These are phyloP conservation scores for Rhinocladiella mackenziei DNA, from an alignment of 2,329 filamentous ascomycete species.

Conservation along the genomic window DNA sequence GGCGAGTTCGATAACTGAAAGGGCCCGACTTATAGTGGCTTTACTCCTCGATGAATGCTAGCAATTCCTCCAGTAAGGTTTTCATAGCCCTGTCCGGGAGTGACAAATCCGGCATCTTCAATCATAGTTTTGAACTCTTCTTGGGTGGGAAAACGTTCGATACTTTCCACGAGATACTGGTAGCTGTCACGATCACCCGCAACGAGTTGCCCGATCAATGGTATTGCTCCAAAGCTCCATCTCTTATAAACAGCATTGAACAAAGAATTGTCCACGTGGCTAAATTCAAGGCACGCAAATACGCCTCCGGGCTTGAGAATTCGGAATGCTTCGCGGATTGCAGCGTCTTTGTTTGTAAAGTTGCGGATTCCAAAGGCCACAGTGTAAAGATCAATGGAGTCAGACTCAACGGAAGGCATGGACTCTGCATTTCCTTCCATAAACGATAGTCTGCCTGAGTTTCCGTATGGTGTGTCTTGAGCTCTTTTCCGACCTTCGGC, in stretches of 20 bases:
- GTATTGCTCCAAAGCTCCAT: slow-evolving; percentile 94
- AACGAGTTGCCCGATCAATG: slow-evolving; percentile 89
- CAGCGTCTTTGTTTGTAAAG: slow-evolving; percentile 85
- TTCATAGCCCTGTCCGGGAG: slow-evolving; percentile 80
- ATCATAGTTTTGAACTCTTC: slow-evolving; percentile 81
- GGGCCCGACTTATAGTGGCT: slow-evolving; percentile 50
- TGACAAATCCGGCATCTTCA: slow-evolving; percentile 61
- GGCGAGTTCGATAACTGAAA: slow-evolving; percentile 7
- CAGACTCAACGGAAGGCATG: slow-evolving; percentile 60
- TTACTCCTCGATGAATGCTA: slow-evolving; percentile 94
- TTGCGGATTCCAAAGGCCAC: slow-evolving; percentile 97
- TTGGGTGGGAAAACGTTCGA: slow-evolving; percentile 87
- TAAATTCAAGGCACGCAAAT: slow-evolving; percentile 95
- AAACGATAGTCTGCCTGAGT: slow-evolving; percentile 59
- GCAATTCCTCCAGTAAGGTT: slow-evolving; percentile 89
- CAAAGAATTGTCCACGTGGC: slow-evolving; percentile 71
- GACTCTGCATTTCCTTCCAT: slow-evolving; percentile 86
- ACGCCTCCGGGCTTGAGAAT: slow-evolving; percentile 92
- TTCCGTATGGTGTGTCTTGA: slow-evolving; percentile 56
- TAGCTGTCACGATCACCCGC: slow-evolving; percentile 93
- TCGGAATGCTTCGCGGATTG: slow-evolving; percentile 75
- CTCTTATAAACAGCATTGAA: slow-evolving; percentile 87
- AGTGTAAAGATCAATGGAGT: slow-evolving; percentile 88
- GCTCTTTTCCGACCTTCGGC: slow-evolving; percentile 79
- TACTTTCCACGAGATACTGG: slow-evolving; percentile 97